Conservation (phyloP, 225 moss, liverwort and hornwort species). For the Sphagnum contortum region DNA sequence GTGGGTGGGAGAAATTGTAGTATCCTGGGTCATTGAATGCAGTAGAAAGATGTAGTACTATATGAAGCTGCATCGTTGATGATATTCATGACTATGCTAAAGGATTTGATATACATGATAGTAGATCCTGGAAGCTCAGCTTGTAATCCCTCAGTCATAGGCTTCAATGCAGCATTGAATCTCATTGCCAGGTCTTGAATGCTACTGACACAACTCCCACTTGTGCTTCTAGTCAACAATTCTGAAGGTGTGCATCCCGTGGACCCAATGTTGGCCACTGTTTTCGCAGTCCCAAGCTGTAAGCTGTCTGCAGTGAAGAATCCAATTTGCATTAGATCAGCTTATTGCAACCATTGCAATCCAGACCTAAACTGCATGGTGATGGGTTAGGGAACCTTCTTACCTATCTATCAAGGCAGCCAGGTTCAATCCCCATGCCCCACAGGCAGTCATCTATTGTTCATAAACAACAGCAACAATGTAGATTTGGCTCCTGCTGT, state of each 20-base stretch:
- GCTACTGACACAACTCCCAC: conserved; percentile 44
- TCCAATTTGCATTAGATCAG: too few relatives aligned
- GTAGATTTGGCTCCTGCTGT: too few relatives aligned
- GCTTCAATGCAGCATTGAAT: conserved; percentile 43
- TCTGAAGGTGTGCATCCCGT: conserved; percentile 72
- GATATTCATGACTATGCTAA: conserved; percentile 13
- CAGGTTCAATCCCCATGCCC: too few relatives aligned
- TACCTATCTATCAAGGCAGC: too few relatives aligned
- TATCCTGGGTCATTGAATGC: too few relatives aligned
- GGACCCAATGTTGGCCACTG: conserved; percentile 64
- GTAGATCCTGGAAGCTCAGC: conserved; percentile 33
- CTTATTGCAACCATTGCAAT: neutral
- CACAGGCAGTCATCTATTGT: too few relatives aligned
- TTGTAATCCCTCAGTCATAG: conserved; percentile 29
- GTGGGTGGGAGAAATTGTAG: too few relatives aligned
- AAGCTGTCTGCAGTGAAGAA: conserved; percentile 34
- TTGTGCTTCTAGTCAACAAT: conserved; percentile 22
- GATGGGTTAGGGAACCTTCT: too few relatives aligned
- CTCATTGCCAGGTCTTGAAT: conserved; percentile 30
- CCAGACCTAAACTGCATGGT: neutral
- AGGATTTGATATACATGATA: conserved; percentile 34
- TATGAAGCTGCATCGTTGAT: conserved; percentile 11
- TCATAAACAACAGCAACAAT: too few relatives aligned
- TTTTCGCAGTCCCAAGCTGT: conserved; percentile 59
- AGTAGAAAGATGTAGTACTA: conserved; percentile 4